phyloP scores from a whole-genome alignment of 345 rosid genomes.

The Firmiana major region DNA sequence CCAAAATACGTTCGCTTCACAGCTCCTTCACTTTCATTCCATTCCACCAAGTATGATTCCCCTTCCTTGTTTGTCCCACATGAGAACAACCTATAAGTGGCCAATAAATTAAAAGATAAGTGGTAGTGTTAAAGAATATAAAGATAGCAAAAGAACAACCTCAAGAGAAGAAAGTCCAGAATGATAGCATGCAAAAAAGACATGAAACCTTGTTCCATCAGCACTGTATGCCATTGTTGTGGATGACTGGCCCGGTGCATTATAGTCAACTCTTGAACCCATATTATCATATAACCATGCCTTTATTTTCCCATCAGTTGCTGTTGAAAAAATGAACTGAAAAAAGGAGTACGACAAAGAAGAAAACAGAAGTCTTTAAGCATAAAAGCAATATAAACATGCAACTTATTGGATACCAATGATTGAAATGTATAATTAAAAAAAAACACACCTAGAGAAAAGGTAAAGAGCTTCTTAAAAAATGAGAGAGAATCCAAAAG shows the following conservation, averaged over 20 bases:
- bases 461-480: background rate
- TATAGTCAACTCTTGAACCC: constrained; percentile 81
- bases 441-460: background rate
- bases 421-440: background rate
- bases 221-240: constrained; percentile 78
- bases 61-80: constrained; percentile 84
- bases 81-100: constrained; percentile 56
- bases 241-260: constrained; percentile 73
- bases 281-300: constrained; percentile 74
- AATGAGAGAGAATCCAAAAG: background rate
- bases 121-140: background rate
- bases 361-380: constrained; percentile 7
- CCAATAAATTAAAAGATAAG: constrained; percentile 17
- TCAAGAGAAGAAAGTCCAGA: constrained; percentile 8
- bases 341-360: constrained; percentile 4
- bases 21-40: constrained; percentile 88
- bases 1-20: constrained; percentile 61
- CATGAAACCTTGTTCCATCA: constrained; percentile 71
- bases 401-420: background rate
- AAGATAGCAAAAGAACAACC: constrained; percentile 8
- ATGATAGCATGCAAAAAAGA: background rate
- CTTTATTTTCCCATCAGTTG: constrained; percentile 78
- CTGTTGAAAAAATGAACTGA: constrained; percentile 76
- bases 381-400: background rate
- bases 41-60: constrained; percentile 75